Evolutionary conservation across 257 asterid species (phyloP).

Genomic region (Solanum neorickii): DNA sequence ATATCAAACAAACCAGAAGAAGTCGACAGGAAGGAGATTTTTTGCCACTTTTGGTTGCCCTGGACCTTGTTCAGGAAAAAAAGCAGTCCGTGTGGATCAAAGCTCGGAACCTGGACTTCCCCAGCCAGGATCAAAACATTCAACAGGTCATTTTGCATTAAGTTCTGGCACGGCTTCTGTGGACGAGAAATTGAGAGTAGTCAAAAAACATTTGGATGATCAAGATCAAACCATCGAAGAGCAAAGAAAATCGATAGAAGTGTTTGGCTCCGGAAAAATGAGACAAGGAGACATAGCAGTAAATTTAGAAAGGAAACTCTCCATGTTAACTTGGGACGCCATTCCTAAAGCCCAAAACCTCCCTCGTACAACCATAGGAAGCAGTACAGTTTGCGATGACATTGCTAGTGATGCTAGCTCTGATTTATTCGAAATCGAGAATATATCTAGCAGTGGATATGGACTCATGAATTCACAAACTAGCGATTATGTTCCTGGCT

Average conservation of each 20-base stretch:
- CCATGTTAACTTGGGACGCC: conserved; percentile 81
- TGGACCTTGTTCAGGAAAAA: conserved; percentile 48
- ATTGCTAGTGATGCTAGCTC: conserved; percentile 83
- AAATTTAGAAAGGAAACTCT: conserved; percentile 59
- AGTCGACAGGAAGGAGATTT: conserved; percentile 16
- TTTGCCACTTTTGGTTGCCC: conserved; percentile 40
- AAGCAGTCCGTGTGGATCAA: conserved; percentile 13
- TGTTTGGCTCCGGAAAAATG: conserved; percentile 41
- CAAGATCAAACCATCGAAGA: conserved; percentile 9
- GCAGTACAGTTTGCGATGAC: conserved; percentile 36
- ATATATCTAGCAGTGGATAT: conserved; percentile 29
- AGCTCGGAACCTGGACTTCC: conserved; percentile 2
- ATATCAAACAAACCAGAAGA: conserved; percentile 35
- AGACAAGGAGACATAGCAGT: conserved; percentile 24
- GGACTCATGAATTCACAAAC: neutral
- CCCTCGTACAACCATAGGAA: conserved; percentile 13
- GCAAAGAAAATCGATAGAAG: conserved; percentile 45
- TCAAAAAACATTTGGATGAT: neutral
- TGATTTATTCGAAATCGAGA: conserved; percentile 70
- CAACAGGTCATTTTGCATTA: neutral
- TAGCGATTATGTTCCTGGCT: conserved; percentile 12
- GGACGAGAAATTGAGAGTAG: neutral
- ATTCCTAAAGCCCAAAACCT: conserved; percentile 30
- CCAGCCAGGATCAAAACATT: neutral
- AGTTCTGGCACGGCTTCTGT: neutral